Conservation (phyloP, 2,329 filamentous ascomycete genomes). For the Fusarium sp. region DNA sequence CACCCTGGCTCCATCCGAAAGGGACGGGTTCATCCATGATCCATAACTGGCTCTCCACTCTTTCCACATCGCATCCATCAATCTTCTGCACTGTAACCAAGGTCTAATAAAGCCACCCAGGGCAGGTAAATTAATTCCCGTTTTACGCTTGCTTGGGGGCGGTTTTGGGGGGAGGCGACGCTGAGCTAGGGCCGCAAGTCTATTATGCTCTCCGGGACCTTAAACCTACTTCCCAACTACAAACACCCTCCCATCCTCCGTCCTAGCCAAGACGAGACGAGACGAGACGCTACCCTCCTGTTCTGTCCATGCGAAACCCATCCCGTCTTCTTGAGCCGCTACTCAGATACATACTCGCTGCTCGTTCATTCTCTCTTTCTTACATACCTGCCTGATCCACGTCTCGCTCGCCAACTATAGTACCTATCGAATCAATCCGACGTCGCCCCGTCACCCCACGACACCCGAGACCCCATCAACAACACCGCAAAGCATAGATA, state of each 20-base stretch:
- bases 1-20: constrained; percentile 36
- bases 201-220: constrained; percentile 18
- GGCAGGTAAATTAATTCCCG: constrained; percentile 46
- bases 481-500: constrained; percentile 23
- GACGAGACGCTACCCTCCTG: not conserved
- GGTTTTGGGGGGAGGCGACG: constrained; percentile 2
- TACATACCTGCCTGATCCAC: not conserved
- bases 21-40: constrained; percentile 39
- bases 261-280: constrained; percentile 23
- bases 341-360: constrained; percentile 27
- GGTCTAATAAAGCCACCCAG: constrained; percentile 37
- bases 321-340: constrained; percentile 6
- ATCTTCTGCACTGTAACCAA: constrained; percentile 42
- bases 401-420: too few species aligned
- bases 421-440: not conserved
- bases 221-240: constrained; percentile 38
- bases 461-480: constrained; percentile 31
- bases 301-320: not conserved
- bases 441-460: constrained; percentile 40
- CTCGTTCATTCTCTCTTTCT: constrained; percentile 5
- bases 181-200: constrained; percentile 22
- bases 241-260: constrained; percentile 28
- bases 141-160: constrained; percentile 41
- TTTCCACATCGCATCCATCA: constrained; percentile 40
- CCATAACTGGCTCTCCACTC: constrained; percentile 40